Base-by-base conservation (phyloP, 2,329 filamentous ascomycete genomes). In the Pestalotiopsis sp. region DNA sequence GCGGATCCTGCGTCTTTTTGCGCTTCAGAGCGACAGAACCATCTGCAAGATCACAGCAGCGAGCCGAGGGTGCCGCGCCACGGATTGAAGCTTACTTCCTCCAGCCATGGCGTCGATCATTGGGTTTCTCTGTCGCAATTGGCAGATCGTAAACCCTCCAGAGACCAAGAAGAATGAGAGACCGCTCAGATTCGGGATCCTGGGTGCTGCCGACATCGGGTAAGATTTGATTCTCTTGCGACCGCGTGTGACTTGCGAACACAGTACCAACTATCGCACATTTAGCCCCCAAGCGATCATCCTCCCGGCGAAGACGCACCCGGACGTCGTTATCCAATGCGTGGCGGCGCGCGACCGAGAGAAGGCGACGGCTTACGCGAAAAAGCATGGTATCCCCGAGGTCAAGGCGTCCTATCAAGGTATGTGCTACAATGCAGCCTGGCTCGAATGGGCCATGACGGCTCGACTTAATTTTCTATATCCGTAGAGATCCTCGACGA, bases 281-380 rank as follows among this genome's bases (percentile, higher is more conserved):
- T 31, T 9, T 20, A 84, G 80, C 9, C 82, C 83, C 0, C 66
- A 76, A 17, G 80, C 81, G 13, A 71, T 88, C 20, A 83, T 89
- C 45, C 73, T 69, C 2, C 86, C 87, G 0, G 86, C 87, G 14
- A 83, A 80, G 70, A 82, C 80, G 3, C 87, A 90, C 72, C 79
- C 86, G 0, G 85, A 87, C 52, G 84, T 89, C 14, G 78, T 88
- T 13, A 69, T 90, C 13, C 80, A 83, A 9, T 84, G 83, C 4
- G 81, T 90, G 1, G 86, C 87, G 2, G 85, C 87, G 2, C 80
- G 87, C 4, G 83, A 87, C 73, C 77, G 72, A 40, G 75, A 74
- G 4, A 84, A 79, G 65, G 88, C 87, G 0, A 76, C 81, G 64
- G 79, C 78, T 0, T 89, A 81, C 75, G 87, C 86, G 2, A 84